Conservation (phyloP, 495 filamentous ascomycete species). For the Geopyxis carbonaria region DNA sequence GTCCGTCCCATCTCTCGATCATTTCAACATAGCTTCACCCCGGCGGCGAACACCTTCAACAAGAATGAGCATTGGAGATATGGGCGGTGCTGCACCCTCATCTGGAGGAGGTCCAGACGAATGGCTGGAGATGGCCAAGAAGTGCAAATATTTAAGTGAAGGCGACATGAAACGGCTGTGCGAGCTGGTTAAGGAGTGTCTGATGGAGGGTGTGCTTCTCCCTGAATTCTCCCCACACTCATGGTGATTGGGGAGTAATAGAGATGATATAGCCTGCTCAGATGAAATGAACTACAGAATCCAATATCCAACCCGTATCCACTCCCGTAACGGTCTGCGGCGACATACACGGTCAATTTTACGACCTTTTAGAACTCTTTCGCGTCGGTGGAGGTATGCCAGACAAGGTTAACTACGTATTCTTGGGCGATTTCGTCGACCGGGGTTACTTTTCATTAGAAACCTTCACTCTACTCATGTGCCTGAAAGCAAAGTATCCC, state of each 20-base stretch:
- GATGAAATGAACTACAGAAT: conserved; percentile 49
- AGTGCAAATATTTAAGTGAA: conserved; percentile 92
- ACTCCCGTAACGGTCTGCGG: conserved; percentile 97
- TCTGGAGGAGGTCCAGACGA: conserved; percentile 81
- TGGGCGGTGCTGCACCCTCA: conserved; percentile 74
- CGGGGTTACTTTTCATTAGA: conserved; percentile 95
- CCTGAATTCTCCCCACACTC: not conserved
- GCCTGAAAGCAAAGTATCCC: conserved; percentile 93
- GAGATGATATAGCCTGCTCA: too few species aligned
- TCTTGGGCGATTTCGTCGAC: conserved; percentile 94
- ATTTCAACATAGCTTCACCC: conserved; percentile 1
- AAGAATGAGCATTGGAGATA: conserved; percentile 36
- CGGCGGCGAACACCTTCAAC: too few species aligned
- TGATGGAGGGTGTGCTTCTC: conserved; percentile 69
- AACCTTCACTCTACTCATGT: conserved; percentile 88
- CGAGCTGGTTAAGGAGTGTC: conserved; percentile 92
- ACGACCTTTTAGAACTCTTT: conserved; percentile 93
- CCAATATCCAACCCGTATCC: conserved; percentile 88
- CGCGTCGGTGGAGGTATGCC: conserved; percentile 92
- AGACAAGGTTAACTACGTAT: conserved; percentile 73
- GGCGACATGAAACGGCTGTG: conserved; percentile 94
- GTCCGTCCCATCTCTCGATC: not conserved
- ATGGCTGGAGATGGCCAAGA: conserved; percentile 88
- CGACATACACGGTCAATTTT: conserved; percentile 98
- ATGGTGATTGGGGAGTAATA: too few species aligned